phyloP scores from a whole-genome alignment of 148 eudicot genomes.

The Rhododendron simsii region DNA sequence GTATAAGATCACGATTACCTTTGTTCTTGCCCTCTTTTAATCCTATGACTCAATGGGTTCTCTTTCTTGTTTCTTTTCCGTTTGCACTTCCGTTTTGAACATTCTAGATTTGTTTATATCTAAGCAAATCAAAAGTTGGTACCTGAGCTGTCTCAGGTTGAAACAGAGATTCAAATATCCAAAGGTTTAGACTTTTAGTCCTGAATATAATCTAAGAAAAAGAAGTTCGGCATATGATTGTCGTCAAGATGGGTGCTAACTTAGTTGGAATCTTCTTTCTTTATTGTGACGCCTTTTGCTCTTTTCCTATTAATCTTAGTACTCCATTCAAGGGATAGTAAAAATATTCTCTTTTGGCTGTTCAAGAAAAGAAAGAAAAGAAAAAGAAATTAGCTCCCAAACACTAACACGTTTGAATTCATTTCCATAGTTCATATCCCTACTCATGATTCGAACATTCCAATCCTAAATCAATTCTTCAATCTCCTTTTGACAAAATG shows the following conservation, averaged over 20 bases:
- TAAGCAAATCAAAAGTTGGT: neutral
- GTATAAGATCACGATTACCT: too few species aligned
- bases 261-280: neutral
- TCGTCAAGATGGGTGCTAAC: neutral
- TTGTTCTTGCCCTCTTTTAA: too few species aligned
- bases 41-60: too few species aligned
- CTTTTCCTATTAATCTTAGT: neutral
- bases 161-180: neutral
- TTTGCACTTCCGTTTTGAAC: neutral
- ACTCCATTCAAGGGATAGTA: neutral
- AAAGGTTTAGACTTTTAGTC: too few species aligned
- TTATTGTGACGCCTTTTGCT: neutral
- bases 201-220: too few species aligned
- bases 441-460: neutral
- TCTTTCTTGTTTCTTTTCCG: too few species aligned
- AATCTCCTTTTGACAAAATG: neutral
- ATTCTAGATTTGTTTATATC: neutral
- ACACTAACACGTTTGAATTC: neutral
- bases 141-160: neutral
- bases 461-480: neutral
- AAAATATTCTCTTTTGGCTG: neutral
- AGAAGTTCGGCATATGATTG: neutral
- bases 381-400: neutral
- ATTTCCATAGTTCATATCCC: neutral
- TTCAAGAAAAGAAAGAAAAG: too few species aligned